phyloP scores from a whole-genome alignment of 2,329 filamentous ascomycete genomes.

The Colletotrichum sp. region DNA sequence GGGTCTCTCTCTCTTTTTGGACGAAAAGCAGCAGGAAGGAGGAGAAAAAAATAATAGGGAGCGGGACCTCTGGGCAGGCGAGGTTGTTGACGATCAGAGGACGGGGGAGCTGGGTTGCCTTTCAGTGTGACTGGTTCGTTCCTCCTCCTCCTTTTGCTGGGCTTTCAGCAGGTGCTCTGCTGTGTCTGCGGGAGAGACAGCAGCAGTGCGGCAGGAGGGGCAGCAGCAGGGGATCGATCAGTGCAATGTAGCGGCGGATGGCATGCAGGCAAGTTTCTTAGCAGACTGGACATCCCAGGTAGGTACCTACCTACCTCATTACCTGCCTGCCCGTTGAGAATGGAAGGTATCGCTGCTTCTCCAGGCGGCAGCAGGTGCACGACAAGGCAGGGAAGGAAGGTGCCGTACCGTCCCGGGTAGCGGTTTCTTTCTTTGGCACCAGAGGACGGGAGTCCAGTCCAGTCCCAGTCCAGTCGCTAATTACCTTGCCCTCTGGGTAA shows the following conservation, averaged over 20 bases:
- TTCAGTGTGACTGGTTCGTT: neutral
- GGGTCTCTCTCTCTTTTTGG: neutral
- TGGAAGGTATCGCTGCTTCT: neutral
- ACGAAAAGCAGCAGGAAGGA: neutral
- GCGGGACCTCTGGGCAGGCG: constrained; percentile 5
- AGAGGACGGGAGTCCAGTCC: neutral
- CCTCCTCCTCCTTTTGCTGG: neutral
- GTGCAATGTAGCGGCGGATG: neutral
- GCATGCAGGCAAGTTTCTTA: neutral
- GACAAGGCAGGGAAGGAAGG: neutral
- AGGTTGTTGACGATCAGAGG: constrained; percentile 13
- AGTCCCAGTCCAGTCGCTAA: neutral
- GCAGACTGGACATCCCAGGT: neutral
- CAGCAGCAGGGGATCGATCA: neutral
- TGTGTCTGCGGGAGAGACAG: neutral
- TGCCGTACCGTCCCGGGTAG: neutral
- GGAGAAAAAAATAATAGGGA: neutral
- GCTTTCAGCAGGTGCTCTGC: neutral
- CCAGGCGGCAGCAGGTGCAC: neutral
- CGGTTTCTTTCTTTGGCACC: neutral
- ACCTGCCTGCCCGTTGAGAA: neutral
- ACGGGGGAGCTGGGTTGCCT: neutral
- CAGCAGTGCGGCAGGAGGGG: neutral
- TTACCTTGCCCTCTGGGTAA: neutral
- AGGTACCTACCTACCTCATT: neutral